These are phyloP conservation scores for Geranium rotundifolium DNA, from an alignment of 345 rosid genomes.

Conservation along the genomic window DNA sequence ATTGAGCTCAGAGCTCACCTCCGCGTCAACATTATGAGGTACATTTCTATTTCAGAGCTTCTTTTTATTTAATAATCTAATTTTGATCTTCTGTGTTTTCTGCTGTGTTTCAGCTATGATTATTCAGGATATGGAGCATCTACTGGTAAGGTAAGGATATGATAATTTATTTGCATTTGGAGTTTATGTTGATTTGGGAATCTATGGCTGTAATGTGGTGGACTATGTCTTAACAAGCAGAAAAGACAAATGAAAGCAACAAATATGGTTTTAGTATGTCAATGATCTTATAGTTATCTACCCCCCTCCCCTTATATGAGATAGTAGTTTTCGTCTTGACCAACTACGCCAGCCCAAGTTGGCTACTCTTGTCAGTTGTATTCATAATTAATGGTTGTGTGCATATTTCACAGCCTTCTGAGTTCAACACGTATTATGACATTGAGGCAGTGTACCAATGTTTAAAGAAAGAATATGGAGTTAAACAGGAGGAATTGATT, in stretches of 20 bases:
- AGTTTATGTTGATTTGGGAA: too few species aligned
- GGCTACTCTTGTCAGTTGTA: not conserved
- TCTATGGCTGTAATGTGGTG: not conserved
- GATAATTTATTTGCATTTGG: not conserved
- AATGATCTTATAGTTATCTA: too few species aligned
- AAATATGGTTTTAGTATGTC: too few species aligned
- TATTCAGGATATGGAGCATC: constrained; percentile 99
- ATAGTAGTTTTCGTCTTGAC: too few species aligned
- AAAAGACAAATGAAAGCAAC: too few species aligned
- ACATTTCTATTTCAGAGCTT: not conserved
- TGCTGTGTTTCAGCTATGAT: constrained; percentile 57
- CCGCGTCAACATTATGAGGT: constrained; percentile 95
- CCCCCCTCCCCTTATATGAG: too few species aligned
- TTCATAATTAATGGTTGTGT: not conserved
- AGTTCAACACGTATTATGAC: constrained; percentile 85
- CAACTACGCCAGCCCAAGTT: too few species aligned
- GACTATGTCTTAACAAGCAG: not conserved
- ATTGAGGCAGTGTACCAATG: constrained; percentile 84
- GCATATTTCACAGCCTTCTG: constrained; percentile 53
- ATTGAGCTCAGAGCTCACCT: constrained; percentile 93
- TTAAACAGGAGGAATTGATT: constrained; percentile 75
- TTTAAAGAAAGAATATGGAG: constrained; percentile 54
- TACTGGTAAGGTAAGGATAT: constrained; percentile 68
- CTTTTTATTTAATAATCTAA: too few species aligned
- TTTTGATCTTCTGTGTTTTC: not conserved